Base-by-base conservation (phyloP, 192 early-diverging fungal genomes). In the Backusella macrospora region DNA sequence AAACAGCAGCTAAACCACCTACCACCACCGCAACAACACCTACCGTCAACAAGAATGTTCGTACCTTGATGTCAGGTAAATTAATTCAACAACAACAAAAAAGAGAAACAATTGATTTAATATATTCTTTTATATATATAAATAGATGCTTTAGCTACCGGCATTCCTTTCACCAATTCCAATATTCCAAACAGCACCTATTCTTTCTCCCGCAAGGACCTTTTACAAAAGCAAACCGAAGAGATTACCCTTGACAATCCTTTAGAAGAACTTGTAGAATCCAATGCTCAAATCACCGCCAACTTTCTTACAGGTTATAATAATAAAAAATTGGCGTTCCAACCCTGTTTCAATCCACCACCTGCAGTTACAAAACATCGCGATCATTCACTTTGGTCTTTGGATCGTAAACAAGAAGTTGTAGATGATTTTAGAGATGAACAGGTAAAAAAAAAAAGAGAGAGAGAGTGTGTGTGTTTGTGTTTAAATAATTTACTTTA, bases 361-460 rank as follows among this genome's bases (percentile, higher is more conserved):
- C 10, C 52, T 26, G 52, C 52, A 59, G 21, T 23, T 23, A 26
- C 52, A 9, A 59, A 59, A 9, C 52, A 59, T 23, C 52, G 52
- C 52, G 52, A 59, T 59, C 52, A 59, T 59, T 59, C 52, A 59
- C 52, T 59, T 26, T 59, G 52, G 52, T 59, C 52, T 12, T 59
- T 59, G 1, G 52, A 59, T 12, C 52, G 52, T 59, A 59, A 59
- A 26, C 52, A 59, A 21, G 52, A 59, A 23, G 26, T 59, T 26
- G 23, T 59, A 59, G 52, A 59, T 23, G 52, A 59, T 21, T 59
- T 59, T 59, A 59, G 52, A 59, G 52, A 59, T 18, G 52, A 59
- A 59, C 52, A 59, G 52, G 52, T 59, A 5, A 18, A 49, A 18
- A 49, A 2, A n/a, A 49, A 18, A n/a, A 18, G 5, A 5, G 26